phyloP scores from a whole-genome alignment of 148 eudicot species.

The Arctostaphylos glauca region DNA sequence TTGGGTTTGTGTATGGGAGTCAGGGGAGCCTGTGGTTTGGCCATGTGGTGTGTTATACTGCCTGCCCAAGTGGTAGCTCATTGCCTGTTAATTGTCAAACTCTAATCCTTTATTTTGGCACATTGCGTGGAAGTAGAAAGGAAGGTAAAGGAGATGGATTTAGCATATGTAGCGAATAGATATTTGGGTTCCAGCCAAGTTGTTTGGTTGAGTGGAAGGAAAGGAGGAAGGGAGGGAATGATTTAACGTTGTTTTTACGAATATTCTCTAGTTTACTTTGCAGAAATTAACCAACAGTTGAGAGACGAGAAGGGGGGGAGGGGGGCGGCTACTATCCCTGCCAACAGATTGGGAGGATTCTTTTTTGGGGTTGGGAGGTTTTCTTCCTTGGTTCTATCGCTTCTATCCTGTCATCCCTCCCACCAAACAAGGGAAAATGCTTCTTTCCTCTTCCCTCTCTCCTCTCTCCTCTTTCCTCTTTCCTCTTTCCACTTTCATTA shows the following conservation, averaged over 20 bases:
- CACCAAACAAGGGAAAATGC: not conserved
- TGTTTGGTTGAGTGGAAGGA: slow-evolving; percentile 12
- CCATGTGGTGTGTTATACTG: not conserved
- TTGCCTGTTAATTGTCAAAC: not conserved
- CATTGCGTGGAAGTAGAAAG: not conserved
- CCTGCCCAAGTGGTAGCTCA: slow-evolving; percentile 2
- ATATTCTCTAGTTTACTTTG: not conserved
- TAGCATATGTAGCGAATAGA: slow-evolving; percentile 1
- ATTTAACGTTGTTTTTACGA: not conserved
- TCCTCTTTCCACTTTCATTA: not conserved
- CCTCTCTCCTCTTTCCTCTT: not conserved
- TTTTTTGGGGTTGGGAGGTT: not conserved
- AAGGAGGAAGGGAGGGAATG: slow-evolving; percentile 5
- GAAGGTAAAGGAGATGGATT: not conserved
- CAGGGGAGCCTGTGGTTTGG: not conserved
- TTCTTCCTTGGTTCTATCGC: not conserved
- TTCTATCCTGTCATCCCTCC: not conserved
- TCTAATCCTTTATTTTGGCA: slow-evolving; percentile 1
- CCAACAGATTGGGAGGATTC: not conserved
- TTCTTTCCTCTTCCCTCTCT: not conserved
- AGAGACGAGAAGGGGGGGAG: not conserved
- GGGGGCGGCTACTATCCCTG: not conserved
- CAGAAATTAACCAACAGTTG: not conserved
- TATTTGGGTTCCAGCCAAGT: not conserved
- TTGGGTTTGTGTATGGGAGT: not conserved